These are phyloP conservation scores for Oryza nivara DNA, from an alignment of 176 grass and related monocot genomes.

Conservation along the genomic window DNA sequence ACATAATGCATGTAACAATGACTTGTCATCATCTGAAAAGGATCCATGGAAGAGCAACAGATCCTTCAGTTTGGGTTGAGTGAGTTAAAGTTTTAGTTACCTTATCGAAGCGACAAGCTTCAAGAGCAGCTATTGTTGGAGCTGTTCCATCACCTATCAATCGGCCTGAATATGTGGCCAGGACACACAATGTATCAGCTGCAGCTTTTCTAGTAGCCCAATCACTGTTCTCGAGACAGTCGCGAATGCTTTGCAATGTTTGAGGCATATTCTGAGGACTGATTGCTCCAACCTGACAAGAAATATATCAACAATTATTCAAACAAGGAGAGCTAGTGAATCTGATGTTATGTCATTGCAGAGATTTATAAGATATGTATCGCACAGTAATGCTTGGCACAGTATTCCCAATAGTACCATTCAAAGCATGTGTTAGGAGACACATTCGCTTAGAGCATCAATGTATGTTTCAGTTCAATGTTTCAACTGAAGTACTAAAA, in stretches of 20 bases:
- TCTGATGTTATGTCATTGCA: constrained; percentile 9
- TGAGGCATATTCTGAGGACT: constrained; percentile 84
- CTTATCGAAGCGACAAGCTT: constrained; percentile 99
- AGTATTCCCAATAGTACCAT: constrained; percentile 17
- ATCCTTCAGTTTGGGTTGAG: neutral
- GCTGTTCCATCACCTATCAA: constrained; percentile 75
- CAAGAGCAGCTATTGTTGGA: constrained; percentile 74
- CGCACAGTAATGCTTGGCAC: neutral
- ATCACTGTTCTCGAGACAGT: constrained; percentile 92
- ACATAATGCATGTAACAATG: constrained; percentile 5
- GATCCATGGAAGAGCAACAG: constrained; percentile 23
- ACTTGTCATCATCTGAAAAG: constrained; percentile 22
- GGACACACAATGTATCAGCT: constrained; percentile 83
- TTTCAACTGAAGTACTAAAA: neutral
- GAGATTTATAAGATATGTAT: constrained; percentile 11
- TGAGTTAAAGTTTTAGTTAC: constrained; percentile 40
- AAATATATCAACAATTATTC: constrained; percentile 28
- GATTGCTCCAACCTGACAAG: constrained; percentile 93
- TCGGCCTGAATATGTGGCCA: constrained; percentile 74
- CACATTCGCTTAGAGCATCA: too few relatives aligned
- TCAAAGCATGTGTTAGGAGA: neutral
- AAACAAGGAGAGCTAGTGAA: constrained; percentile 16
- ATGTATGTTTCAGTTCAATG: too few relatives aligned
- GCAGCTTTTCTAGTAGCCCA: constrained; percentile 96
- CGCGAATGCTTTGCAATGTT: constrained; percentile 79